A percentile compares a stretch with the other conserved stretches of the same genome.
These are phyloP conservation scores for Echites panduratus DNA, from an alignment of 257 asterid species.

Conservation along the genomic window DNA sequence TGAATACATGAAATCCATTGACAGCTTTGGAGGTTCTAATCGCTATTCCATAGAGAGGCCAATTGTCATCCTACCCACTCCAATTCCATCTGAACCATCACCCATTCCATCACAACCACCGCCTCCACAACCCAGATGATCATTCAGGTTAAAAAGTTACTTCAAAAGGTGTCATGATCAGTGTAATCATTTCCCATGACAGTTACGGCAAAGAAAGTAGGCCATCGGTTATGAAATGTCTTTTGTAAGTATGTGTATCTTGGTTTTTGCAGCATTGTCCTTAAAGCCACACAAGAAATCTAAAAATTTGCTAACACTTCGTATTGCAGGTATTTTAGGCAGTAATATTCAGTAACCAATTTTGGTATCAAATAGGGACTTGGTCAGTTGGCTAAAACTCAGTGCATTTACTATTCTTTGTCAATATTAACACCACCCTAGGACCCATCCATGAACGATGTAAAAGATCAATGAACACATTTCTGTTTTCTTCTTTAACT, in stretches of 20 bases:
- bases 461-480: neutral
- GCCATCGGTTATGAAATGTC: conserved; percentile 3
- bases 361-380: conserved; percentile 12
- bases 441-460: conserved; percentile 5
- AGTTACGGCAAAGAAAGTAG: conserved; percentile 3
- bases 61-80: conserved; percentile 47
- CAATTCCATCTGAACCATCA: conserved; percentile 42
- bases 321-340: conserved; percentile 2
- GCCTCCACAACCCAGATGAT: conserved; percentile 66
- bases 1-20: conserved; percentile 44
- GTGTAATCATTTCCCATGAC: neutral
- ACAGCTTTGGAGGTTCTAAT: conserved; percentile 62
- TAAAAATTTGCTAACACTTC: conserved; percentile 11
- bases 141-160: conserved; percentile 8
- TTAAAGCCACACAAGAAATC: neutral
- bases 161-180: neutral
- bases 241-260: conserved; percentile 10
- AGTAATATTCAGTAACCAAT: conserved; percentile 8
- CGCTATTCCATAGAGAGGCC: conserved; percentile 78
- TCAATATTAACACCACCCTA: conserved; percentile 8
- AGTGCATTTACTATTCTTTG: conserved; percentile 13
- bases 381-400: conserved; percentile 4
- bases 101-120: conserved; percentile 46
- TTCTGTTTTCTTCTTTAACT: neutral
- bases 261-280: conserved; percentile 10